phyloP scores from a whole-genome alignment of 108 stramenopile species.

The Mayamaea pseudoterrestris region DNA sequence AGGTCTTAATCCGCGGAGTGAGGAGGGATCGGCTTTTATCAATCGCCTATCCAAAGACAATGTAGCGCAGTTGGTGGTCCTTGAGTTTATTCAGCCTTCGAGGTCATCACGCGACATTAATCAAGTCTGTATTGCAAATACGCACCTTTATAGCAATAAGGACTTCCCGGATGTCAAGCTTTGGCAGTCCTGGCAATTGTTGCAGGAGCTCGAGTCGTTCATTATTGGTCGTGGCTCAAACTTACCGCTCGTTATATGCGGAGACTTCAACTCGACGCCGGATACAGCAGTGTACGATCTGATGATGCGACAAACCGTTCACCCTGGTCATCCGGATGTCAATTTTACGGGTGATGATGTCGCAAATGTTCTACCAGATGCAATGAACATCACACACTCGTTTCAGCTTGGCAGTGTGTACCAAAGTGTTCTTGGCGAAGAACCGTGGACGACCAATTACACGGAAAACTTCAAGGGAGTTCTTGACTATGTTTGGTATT shows the following conservation, averaged over 20 bases:
- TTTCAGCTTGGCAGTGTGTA: slow-evolving; percentile 90
- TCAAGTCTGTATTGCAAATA: slow-evolving; percentile 93
- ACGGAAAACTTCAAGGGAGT: slow-evolving; percentile 86
- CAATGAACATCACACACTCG: slow-evolving; percentile 83
- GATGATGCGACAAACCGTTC: slow-evolving; percentile 76
- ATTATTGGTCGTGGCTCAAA: slow-evolving; percentile 62
- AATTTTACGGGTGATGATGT: slow-evolving; percentile 46
- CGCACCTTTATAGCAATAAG: slow-evolving; percentile 97
- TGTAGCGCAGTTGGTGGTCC: slow-evolving; percentile 91
- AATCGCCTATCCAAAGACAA: slow-evolving; percentile 94
- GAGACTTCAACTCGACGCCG: slow-evolving; percentile 98
- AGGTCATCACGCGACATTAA: slow-evolving; percentile 42
- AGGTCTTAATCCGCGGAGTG: slow-evolving; percentile 70
- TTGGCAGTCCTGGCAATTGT: slow-evolving; percentile 91
- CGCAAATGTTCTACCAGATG: slow-evolving; percentile 77
- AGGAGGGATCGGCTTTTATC: slow-evolving; percentile 77
- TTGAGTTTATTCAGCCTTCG: slow-evolving; percentile 71
- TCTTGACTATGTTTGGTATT: slow-evolving; percentile 97
- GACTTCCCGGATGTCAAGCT: slow-evolving; percentile 97
- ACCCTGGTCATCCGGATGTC: slow-evolving; percentile 88
- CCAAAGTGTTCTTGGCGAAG: slow-evolving; percentile 82
- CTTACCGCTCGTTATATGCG: slow-evolving; percentile 91
- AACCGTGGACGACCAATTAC: slow-evolving; percentile 94
- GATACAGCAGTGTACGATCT: slow-evolving; percentile 94
- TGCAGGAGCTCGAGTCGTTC: slow-evolving; percentile 90